Evolutionary conservation across 805 yeast genomes (phyloP).

Genomic region (Grigorovia jiainica): DNA sequence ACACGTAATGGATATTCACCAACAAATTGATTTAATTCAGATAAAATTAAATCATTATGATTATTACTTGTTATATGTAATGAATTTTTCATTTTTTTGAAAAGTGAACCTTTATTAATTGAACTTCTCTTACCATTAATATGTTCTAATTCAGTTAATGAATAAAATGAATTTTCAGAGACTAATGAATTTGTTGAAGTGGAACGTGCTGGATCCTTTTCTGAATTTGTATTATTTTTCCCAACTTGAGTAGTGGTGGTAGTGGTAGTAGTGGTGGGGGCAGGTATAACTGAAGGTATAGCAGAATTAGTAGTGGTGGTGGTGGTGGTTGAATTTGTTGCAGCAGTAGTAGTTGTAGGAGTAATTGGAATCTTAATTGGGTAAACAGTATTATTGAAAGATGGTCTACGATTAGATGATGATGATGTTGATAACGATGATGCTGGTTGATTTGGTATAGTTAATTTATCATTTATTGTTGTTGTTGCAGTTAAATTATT

Average conservation of each 20-base stretch:
- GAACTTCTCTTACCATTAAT: constrained; percentile 4
- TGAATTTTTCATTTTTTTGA: constrained; percentile 22
- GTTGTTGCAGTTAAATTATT: neutral
- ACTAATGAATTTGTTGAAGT: neutral
- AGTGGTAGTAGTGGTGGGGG: too few relatives aligned
- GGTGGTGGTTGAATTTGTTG: too few relatives aligned
- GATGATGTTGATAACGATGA: too few relatives aligned
- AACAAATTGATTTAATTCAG: constrained; percentile 10
- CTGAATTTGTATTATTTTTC: neutral
- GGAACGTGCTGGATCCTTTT: neutral
- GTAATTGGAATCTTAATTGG: too few relatives aligned
- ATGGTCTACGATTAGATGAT: too few relatives aligned
- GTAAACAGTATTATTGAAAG: too few relatives aligned
- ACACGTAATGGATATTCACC: constrained; percentile 29
- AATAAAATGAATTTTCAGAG: constrained; percentile 1
- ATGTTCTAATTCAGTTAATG: constrained; percentile 10
- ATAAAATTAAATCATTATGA: neutral
- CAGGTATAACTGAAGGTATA: too few relatives aligned
- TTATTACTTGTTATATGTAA: constrained; percentile 7
- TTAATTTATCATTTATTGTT: too few relatives aligned
- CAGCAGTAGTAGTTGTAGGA: too few relatives aligned
- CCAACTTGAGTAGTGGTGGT: neutral
- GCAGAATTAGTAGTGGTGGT: too few relatives aligned
- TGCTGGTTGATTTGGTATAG: too few relatives aligned
- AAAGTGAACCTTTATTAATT: constrained; percentile 8